Evolutionary conservation across 352 stramenopile genomes (phyloP).

Genomic region (Globisporangium barbulae): DNA sequence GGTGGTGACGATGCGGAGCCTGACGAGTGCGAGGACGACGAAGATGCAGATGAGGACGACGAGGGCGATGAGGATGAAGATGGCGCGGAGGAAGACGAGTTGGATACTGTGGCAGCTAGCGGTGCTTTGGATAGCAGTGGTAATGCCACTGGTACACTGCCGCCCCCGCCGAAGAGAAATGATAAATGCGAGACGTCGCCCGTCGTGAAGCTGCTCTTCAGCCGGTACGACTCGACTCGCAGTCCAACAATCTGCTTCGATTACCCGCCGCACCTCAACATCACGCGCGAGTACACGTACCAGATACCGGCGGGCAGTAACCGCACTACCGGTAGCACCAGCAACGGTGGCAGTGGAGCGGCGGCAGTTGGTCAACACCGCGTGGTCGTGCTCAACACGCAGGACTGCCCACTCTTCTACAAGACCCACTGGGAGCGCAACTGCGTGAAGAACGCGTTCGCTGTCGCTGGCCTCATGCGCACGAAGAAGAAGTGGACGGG

Average conservation of each 20-base stretch:
- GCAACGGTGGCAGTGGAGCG: constrained; percentile 1
- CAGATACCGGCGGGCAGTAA: not conserved
- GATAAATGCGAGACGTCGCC: constrained; percentile 34
- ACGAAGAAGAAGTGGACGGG: constrained; percentile 53
- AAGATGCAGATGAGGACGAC: constrained; percentile 52
- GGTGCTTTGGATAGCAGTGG: not conserved
- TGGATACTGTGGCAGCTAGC: constrained; percentile 3
- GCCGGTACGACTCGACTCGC: constrained; percentile 39
- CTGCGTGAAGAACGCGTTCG: constrained; percentile 91
- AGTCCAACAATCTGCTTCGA: constrained; percentile 86
- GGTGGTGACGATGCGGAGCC: constrained; percentile 26
- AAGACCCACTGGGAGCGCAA: constrained; percentile 91
- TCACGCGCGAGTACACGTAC: constrained; percentile 36
- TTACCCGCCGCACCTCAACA: constrained; percentile 71
- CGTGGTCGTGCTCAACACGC: constrained; percentile 38
- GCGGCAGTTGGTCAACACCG: constrained; percentile 8
- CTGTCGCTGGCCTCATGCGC: constrained; percentile 61
- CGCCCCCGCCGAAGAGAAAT: constrained; percentile 14
- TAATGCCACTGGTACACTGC: not conserved
- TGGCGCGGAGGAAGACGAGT: constrained; percentile 21
- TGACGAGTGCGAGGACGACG: constrained; percentile 21
- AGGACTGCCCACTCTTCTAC: constrained; percentile 53
- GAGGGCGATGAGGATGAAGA: constrained; percentile 39
- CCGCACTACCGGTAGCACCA: not conserved
- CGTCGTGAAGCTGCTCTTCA: constrained; percentile 55